Evolutionary conservation across 441 rosid species (phyloP), one percentile per base, ranked within the genome.

Genomic region (Capsella rubella): DNA sequence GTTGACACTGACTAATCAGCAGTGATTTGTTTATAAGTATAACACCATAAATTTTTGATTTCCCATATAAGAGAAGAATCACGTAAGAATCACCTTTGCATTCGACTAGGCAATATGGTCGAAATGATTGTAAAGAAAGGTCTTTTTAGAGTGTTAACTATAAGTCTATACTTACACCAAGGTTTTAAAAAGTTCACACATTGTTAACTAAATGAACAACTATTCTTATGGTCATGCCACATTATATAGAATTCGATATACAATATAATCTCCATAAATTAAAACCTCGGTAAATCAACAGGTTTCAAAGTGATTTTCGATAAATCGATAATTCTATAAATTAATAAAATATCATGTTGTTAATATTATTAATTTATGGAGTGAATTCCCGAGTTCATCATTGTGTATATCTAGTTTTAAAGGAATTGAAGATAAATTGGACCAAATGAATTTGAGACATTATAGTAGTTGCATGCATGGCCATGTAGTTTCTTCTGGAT

Each of bases 401-500:
- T 35, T 60, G 11, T 34, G 49, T 46, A 63, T n/a, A 62, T 52
- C 21, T 43, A 55, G 42, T 40, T 65, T 27, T 15, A 12, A n/a
- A 10, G 59, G 13, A 25, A 29, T 2, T 57, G 46, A 66, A 13
- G 5, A 16, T 5, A 49, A 27, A 57, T 0, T 57, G 66, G 66
- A 50, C 72, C 67, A 66, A 31, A 6, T 29, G 32, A 58, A 4
- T 31, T 29, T 39, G 62, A 74, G 31, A 57, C 16, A 29, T 18
- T 31, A 54, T 59, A 67, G 35, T 27, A 21, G 25, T 21, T 21
- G 25, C 25, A 21, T 67, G 47, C 56, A 60, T 67, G 39, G 10
- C 49, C 63, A 67, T 67, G 5, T 42, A 59, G 47, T 40, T 40
- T 74, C 72, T 31, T 58, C 62, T 74, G 3, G n/a, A 11, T 58